phyloP scores from a whole-genome alignment of 805 yeast genomes.

The Helenozyma baotianmanensis region DNA sequence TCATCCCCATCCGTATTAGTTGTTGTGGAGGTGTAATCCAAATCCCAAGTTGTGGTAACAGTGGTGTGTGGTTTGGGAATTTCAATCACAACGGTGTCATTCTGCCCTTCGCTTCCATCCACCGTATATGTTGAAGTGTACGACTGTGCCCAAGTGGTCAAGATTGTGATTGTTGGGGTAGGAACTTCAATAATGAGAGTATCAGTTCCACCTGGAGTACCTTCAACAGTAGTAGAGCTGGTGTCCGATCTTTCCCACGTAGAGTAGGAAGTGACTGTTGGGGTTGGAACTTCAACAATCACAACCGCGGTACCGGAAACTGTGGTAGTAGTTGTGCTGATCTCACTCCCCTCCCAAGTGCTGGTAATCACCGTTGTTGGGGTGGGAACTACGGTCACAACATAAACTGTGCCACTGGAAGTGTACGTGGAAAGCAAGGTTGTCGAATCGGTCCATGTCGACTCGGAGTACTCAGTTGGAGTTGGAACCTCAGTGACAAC shows the following conservation, averaged over 20 bases:
- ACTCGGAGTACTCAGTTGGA: too few relatives aligned
- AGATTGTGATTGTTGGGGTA: slow-evolving; percentile 6
- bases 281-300: slow-evolving; percentile 8
- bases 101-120: slow-evolving; percentile 4
- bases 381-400: slow-evolving; percentile 14
- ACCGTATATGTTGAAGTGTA: background rate
- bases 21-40: slow-evolving; percentile 6
- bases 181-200: slow-evolving; percentile 14
- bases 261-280: slow-evolving; percentile 7
- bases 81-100: background rate
- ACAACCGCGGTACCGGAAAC: slow-evolving; percentile 2
- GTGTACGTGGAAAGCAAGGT: too few relatives aligned
- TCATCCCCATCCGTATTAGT: slow-evolving; percentile 2
- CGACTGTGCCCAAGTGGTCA: background rate
- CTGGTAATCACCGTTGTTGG: slow-evolving; percentile 8
- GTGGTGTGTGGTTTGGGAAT: slow-evolving; percentile 2
- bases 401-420: background rate
- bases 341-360: too few relatives aligned
- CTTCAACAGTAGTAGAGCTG: slow-evolving; percentile 8
- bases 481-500: too few relatives aligned
- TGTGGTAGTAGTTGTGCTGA: background rate
- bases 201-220: background rate
- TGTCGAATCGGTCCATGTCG: too few relatives aligned
- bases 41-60: slow-evolving; percentile 10
- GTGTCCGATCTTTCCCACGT: slow-evolving; percentile 6